Evolutionary conservation across 208 protist genomes (phyloP).

Genomic region (Leishmania major): DNA sequence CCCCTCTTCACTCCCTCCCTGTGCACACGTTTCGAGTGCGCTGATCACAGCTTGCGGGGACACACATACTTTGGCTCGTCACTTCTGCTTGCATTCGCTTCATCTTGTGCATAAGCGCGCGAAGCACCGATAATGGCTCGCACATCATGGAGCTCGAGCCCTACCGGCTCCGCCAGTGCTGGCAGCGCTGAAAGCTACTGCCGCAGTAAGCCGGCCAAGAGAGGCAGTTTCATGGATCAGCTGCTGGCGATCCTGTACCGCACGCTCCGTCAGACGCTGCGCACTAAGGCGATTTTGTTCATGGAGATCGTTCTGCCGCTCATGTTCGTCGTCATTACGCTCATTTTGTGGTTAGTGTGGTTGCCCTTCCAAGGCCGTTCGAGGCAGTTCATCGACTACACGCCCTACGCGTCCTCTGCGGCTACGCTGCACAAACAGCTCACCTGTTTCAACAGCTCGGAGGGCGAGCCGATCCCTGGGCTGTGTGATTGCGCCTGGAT

Average conservation of each 20-base stretch:
- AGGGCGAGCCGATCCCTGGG: constrained; percentile 20
- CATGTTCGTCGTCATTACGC: constrained; percentile 47
- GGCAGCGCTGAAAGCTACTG: neutral
- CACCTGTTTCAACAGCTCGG: constrained; percentile 24
- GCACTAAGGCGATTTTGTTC: constrained; percentile 25
- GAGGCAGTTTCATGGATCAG: constrained; percentile 44
- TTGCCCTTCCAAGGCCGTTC: constrained; percentile 10
- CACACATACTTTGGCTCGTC: neutral
- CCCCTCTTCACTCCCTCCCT: neutral
- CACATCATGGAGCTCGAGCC: neutral
- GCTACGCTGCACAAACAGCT: constrained; percentile 20
- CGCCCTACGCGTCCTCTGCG: constrained; percentile 3
- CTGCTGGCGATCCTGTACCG: constrained; percentile 54
- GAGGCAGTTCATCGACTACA: constrained; percentile 36
- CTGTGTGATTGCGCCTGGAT: constrained; percentile 34
- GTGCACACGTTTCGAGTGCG: neutral
- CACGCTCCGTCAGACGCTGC: constrained; percentile 42
- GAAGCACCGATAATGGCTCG: neutral
- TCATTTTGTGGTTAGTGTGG: constrained; percentile 49
- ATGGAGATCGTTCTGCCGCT: constrained; percentile 64
- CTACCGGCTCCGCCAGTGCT: neutral
- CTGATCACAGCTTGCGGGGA: neutral
- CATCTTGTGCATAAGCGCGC: neutral
- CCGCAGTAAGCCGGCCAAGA: constrained; percentile 8
- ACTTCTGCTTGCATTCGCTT: neutral